Percentiles rank a stretch among this genome's conserved stretches.
These are phyloP conservation scores for Penicillium aurantiogriseum DNA, from an alignment of 2,329 filamentous ascomycete species.

Conservation along the genomic window DNA sequence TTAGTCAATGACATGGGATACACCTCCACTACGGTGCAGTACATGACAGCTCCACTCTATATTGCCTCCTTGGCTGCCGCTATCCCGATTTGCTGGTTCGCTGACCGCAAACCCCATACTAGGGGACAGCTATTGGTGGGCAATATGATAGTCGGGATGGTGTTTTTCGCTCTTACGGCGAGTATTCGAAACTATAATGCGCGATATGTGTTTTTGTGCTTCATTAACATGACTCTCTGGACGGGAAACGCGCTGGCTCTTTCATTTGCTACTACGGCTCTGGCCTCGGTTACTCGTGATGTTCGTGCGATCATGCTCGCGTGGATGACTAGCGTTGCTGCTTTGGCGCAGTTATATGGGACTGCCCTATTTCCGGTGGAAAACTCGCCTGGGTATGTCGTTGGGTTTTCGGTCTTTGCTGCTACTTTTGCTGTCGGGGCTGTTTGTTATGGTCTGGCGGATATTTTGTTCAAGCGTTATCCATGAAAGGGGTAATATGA, in stretches of 20 bases:
- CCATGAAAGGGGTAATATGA: background rate
- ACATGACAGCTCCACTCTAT: constrained; percentile 10
- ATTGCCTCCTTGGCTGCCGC: background rate
- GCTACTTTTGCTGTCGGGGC: constrained; percentile 6
- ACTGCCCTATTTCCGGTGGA: constrained; percentile 5
- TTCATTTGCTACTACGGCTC: constrained; percentile 5
- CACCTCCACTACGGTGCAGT: background rate
- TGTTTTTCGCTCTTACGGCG: constrained; percentile 9
- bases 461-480: constrained; percentile 9
- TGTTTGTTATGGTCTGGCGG: background rate
- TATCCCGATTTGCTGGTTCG: constrained; percentile 3
- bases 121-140: background rate
- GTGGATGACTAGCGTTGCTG: constrained; percentile 1
- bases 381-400: constrained; percentile 5
- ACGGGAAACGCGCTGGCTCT: constrained; percentile 4
- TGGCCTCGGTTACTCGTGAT: constrained; percentile 4
- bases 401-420: constrained; percentile 7
- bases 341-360: constrained; percentile 9
- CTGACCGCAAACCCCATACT: background rate
- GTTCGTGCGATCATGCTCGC: constrained; percentile 8
- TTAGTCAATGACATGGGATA: constrained; percentile 1
- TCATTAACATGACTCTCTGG: constrained; percentile 5
- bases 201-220: constrained; percentile 6
- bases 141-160: background rate
- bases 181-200: constrained; percentile 3